These are phyloP conservation scores for Quercus variabilis DNA, from an alignment of 306 rosid species.

Conservation along the genomic window DNA sequence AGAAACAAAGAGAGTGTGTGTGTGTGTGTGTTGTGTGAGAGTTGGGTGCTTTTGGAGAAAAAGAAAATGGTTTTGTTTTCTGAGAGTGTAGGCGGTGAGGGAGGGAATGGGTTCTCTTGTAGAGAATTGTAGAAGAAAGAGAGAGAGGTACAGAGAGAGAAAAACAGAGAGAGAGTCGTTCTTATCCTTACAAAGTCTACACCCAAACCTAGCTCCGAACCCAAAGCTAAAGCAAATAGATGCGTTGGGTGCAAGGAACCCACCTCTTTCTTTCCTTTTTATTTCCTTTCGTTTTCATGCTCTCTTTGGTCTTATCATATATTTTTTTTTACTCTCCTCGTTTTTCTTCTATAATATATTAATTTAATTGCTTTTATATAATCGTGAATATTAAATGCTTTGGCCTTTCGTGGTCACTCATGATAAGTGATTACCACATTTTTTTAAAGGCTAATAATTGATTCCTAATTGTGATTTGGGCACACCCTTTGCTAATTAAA, in stretches of 20 bases:
- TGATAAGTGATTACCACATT: slow-evolving; percentile 22
- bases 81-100: slow-evolving; percentile 43
- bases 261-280: slow-evolving; percentile 71
- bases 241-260: slow-evolving; percentile 85
- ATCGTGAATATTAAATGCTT: not conserved
- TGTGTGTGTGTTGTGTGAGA: not conserved
- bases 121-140: slow-evolving; percentile 63
- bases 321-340: slow-evolving; percentile 3
- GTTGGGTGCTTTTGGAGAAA: not conserved
- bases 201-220: slow-evolving; percentile 51
- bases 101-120: slow-evolving; percentile 77
- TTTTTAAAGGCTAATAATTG: slow-evolving; percentile 9
- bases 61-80: not conserved
- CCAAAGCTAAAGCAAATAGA: slow-evolving; percentile 30
- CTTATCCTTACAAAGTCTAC: slow-evolving; percentile 90
- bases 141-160: not conserved
- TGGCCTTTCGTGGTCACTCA: slow-evolving; percentile 15
- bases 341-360: not conserved
- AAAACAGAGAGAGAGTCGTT: slow-evolving; percentile 41
- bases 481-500: slow-evolving; percentile 13
- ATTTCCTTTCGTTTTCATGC: slow-evolving; percentile 63
- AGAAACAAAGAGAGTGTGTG: not conserved
- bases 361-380: not conserved
- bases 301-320: slow-evolving; percentile 48
- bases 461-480: slow-evolving; percentile 11